Base-by-base conservation (phyloP, 768 basidiomycete species). In the Tremella yokohamensis region DNA sequence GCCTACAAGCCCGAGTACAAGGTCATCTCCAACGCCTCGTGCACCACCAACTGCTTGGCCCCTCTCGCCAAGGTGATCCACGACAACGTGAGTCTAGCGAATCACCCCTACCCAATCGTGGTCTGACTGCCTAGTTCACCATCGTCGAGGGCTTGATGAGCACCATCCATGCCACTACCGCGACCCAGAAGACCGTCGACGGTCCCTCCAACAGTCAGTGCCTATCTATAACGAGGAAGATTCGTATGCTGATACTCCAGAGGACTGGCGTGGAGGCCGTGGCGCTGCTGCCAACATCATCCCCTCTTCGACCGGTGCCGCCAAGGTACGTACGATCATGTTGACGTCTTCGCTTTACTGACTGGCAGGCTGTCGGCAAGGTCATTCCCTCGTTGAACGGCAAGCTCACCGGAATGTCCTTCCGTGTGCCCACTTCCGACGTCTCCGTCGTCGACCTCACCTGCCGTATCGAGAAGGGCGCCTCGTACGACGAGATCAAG, bases 21-120 rank as follows among this genome's bases (percentile, higher is more conserved):
- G 56, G 90, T 99, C 63, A 62, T 98, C 79, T 99, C 94, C 69
- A 98, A 99, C 80, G 94, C 94, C 26, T 97, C 93, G 19, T 98
- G 94, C 85, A 98, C 94, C 47, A 99, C 94, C 79, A 99, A 99
- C 86, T 99, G 94, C 80, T 84, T 99, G 59, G 94, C 94, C n/a
- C 91, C 94, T 63, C 85, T 99, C 61, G 94, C 93, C 78, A 99
- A 99, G 83, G 87, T 97, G 78, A 83, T 99, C 82, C 71, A 99
- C 80, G 96, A 98, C 85, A 91, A 90, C 65, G 69, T 70, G 49
- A 61, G 72, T 54, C 4, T 11, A 34, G 29, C 11, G 6, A 34
- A 34, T 11, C 4, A 3, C 29, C 37, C 8, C 22, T 19, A 19
- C 16, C 4, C 9, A 34, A 20, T 12, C 3, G 22, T 26, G 11